phyloP scores from a whole-genome alignment of 73 alveolate genomes.

The Loxodes magnus region DNA sequence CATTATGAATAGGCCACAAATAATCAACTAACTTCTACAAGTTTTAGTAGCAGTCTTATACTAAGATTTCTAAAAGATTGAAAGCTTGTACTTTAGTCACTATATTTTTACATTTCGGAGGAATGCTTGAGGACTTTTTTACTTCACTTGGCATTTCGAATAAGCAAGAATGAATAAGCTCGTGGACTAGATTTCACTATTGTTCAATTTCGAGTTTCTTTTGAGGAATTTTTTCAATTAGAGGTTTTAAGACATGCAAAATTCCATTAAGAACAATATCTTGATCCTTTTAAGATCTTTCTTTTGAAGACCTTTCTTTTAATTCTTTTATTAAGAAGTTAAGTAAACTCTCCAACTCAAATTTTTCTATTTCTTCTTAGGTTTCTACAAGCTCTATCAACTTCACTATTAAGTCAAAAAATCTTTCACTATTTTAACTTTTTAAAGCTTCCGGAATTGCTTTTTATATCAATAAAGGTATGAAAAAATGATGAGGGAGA shows the following conservation, averaged over 20 bases:
- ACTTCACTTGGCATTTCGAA: not conserved
- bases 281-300: conserved; percentile 1
- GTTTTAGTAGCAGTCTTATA: not conserved
- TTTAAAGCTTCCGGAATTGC: too few species aligned
- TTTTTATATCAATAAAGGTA: too few species aligned
- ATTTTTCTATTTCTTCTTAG: too few species aligned
- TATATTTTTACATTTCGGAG: conserved; percentile 10
- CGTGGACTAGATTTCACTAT: not conserved
- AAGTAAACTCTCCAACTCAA: too few species aligned
- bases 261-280: not conserved
- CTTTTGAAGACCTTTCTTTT: too few species aligned
- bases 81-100: conserved; percentile 4
- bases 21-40: not conserved
- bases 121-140: not conserved
- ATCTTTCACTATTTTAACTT: too few species aligned
- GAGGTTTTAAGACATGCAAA: not conserved
- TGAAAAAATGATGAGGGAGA: too few species aligned
- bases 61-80: not conserved
- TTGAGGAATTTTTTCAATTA: not conserved
- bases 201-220: not conserved
- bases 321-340: too few species aligned
- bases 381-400: too few species aligned
- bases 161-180: not conserved
- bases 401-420: too few species aligned
- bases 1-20: not conserved